Base-by-base conservation (phyloP, 2,329 filamentous ascomycete genomes). In the Colletotrichum orchidophilum region DNA sequence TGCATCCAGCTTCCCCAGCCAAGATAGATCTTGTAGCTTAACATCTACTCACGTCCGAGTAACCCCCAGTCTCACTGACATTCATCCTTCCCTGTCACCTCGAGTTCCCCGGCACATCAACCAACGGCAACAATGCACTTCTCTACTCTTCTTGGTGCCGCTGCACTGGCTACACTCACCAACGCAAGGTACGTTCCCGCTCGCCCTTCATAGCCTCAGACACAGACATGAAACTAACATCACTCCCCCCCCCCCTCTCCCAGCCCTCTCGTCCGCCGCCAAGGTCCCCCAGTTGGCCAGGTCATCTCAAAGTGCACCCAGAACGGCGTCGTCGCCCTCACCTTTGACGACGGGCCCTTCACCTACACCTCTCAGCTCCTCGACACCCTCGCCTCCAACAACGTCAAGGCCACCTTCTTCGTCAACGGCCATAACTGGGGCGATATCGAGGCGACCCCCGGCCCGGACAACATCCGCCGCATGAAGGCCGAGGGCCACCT, bases 281-380 rank as follows among this genome's bases (percentile, higher is more conserved):
- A 55, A n/a, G 24, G 57, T 24, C 50, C 58, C 7, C 39, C 60
- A 18, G 54, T 70, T 21, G 73, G 73, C 31, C 59, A 65, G 8
- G 9, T 52, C 24, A 54, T 72, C 58, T n/a, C 31, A 3, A 29
- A 75, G 8, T 84, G 82, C 73, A 77, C 73, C 1, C 70, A 70
- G n/a, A 78, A 80, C 0, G 81, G 80, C 26, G 76, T 78, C 62
- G 77, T 85, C 46, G 85, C 85, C 1, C 77, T 87, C 29, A 86
- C 84, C 1, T 86, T 82, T 73, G 85, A 87, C 72, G 85, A 87
- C 62, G 85, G 84, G 0, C 85, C 85, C 0, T 83, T 78, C 68
- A 65, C 73, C 3, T 86, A 81, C 74, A 87, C 86, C 5, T 72
- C 74, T 7, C 75, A 77, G 11, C 75, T 87, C 5, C 80, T 87